Percentiles rank a stretch among this genome's conserved stretches.
These are phyloP conservation scores for Aspergillus campestris DNA, from an alignment of 495 filamentous ascomycete genomes.

Conservation along the genomic window DNA sequence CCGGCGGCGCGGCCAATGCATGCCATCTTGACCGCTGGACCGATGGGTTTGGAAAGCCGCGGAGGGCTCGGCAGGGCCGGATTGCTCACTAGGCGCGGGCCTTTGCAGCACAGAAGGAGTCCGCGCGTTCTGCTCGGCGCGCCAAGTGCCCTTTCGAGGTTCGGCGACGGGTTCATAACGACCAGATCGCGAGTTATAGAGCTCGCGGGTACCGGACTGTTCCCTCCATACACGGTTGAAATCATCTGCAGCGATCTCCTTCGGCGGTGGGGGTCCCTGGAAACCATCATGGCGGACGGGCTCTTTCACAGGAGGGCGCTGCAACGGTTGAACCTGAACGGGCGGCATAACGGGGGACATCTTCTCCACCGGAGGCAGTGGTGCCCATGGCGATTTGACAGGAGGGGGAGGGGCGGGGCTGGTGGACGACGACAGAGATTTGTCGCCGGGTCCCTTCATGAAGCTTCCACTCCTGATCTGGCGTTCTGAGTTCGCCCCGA, in stretches of 20 bases:
- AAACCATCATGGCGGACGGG: slow-evolving; percentile 22
- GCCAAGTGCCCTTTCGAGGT: slow-evolving; percentile 56
- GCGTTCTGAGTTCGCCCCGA: slow-evolving; percentile 42
- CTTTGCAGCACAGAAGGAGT: slow-evolving; percentile 78
- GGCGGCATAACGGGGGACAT: slow-evolving; percentile 55
- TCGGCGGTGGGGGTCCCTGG: slow-evolving; percentile 40
- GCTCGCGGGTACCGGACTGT: slow-evolving; percentile 56
- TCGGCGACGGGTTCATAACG: slow-evolving; percentile 86
- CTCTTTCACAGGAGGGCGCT: slow-evolving; percentile 24
- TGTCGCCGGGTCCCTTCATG: slow-evolving; percentile 61
- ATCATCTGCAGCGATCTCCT: slow-evolving; percentile 90
- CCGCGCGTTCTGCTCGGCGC: slow-evolving; percentile 57
- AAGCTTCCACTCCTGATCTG: slow-evolving; percentile 49
- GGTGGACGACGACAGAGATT: slow-evolving; percentile 70
- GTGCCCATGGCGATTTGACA: slow-evolving; percentile 84
- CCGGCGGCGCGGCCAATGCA: slow-evolving; percentile 66
- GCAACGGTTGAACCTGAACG: slow-evolving; percentile 25
- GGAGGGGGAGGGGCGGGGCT: slow-evolving; percentile 60
- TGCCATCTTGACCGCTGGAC: slow-evolving; percentile 55
- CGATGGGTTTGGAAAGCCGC: slow-evolving; percentile 83
- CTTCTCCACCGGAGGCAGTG: slow-evolving; percentile 76
- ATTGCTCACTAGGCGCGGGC: slow-evolving; percentile 44
- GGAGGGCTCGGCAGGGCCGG: slow-evolving; percentile 80
- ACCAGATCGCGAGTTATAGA: slow-evolving; percentile 91
- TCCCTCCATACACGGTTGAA: slow-evolving; percentile 86